A percentile compares a stretch with the other conserved stretches of the same genome.
Evolutionary conservation across 306 rosid genomes (phyloP).

Genomic region (Inga leiocalycina): DNA sequence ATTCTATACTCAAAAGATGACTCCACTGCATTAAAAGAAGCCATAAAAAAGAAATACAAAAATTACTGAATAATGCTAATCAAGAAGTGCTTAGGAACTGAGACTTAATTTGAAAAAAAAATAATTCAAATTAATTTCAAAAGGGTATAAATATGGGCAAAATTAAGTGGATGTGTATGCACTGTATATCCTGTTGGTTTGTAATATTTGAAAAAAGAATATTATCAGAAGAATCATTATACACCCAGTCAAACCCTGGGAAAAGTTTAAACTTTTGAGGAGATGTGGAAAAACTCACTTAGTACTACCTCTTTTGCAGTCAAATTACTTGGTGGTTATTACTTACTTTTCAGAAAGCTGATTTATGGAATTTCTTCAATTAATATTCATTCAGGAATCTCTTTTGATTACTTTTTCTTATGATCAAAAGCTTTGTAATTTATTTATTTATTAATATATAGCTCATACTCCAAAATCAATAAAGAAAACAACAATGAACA

Average conservation of each 20-base stretch:
- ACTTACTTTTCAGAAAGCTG: constrained; percentile 38
- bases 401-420: constrained; percentile 45
- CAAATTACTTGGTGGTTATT: background rate
- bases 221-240: background rate
- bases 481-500: background rate
- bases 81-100: constrained; percentile 29
- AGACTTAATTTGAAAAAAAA: constrained; percentile 30
- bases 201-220: background rate
- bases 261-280: constrained; percentile 25
- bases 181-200: background rate
- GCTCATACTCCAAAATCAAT: background rate
- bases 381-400: constrained; percentile 33
- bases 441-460: background rate
- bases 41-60: constrained; percentile 25
- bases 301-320: background rate
- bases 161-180: background rate
- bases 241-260: constrained; percentile 31
- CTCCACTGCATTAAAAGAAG: constrained; percentile 47
- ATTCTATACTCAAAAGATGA: constrained; percentile 18
- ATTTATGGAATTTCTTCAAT: constrained; percentile 35
- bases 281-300: constrained; percentile 20
- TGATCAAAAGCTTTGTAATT: constrained; percentile 45
- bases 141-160: background rate
- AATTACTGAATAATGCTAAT: background rate
- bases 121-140: constrained; percentile 15